A percentile compares a stretch with the other conserved stretches of the same genome.
phyloP scores from a whole-genome alignment of 2,329 filamentous ascomycete species.

The Tolypocladium tropicale region DNA sequence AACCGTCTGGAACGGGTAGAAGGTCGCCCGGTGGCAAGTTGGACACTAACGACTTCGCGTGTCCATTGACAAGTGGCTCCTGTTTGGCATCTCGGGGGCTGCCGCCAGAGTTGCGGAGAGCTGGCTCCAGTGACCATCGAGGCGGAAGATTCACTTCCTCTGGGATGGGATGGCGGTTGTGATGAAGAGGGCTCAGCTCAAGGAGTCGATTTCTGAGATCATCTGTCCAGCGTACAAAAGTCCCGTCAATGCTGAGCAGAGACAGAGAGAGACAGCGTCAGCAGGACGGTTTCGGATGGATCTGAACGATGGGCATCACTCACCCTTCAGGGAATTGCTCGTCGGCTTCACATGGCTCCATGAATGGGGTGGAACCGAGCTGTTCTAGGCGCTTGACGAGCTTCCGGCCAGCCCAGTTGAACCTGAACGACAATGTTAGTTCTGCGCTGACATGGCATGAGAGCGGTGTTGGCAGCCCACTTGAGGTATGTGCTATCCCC shows the following conservation, averaged over 20 bases:
- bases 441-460: background rate
- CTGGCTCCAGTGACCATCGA: constrained; percentile 41
- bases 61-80: constrained; percentile 2
- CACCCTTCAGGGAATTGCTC: constrained; percentile 90
- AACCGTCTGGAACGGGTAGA: constrained; percentile 47
- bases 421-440: constrained; percentile 38
- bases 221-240: constrained; percentile 68
- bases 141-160: constrained; percentile 65
- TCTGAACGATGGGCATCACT: constrained; percentile 14
- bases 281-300: too few relatives aligned
- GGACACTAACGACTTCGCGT: constrained; percentile 4
- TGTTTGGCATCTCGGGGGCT: background rate
- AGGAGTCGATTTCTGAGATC: constrained; percentile 58
- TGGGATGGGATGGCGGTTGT: constrained; percentile 58
- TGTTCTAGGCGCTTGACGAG: constrained; percentile 75
- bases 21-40: constrained; percentile 18
- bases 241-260: constrained; percentile 59
- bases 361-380: constrained; percentile 69
- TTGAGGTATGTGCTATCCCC: constrained; percentile 93
- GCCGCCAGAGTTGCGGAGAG: constrained; percentile 6
- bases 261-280: background rate
- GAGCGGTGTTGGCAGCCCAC: constrained; percentile 34
- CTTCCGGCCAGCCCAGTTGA: constrained; percentile 88
- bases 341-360: constrained; percentile 76
- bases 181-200: constrained; percentile 56